Base-by-base conservation (phyloP, 306 rosid genomes). In the Mimosa pudica region DNA sequence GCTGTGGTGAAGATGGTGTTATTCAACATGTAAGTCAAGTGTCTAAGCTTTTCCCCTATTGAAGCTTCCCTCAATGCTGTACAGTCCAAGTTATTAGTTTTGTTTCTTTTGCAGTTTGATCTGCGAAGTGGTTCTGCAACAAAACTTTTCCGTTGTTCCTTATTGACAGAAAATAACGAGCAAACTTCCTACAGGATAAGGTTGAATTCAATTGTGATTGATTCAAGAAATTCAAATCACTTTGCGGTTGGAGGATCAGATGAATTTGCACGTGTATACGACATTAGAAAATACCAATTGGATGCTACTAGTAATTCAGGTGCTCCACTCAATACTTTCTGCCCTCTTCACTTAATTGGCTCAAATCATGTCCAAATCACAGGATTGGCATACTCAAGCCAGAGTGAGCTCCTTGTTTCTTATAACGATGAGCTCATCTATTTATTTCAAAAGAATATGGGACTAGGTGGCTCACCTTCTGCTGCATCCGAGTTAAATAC, bases 1-100 rank as follows among this genome's bases (percentile, higher is more conserved):
- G 94, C 74, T 85, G 88, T 35, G 90, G 92, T 33, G 90, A 83
- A 88, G 94, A 90, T 73, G 92, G 94, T 75, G 75, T 77, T 77
- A 24, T 86, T 61, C 94, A 85, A 78, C 92, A 88, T 85, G 94
- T 90, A 81, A 84, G 92, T 83, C 55, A 55, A 81, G 60, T 65
- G 45, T 79, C 74, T 83, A 77, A 51, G 41, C 83, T 14, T 61
- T 66, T 60, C 81, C 54, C 78, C 45, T 67, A 54, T 69, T 82
- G 81, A 83, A 42, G 76, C 76, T 76, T 60, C 75, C 79, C 45
- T 87, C 82, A 64, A 81, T 73, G 70, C 79, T 67, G 67, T 84
- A 48, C 58, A 57, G 76, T 7, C 66, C 79, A 58, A 79, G 78
- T 84, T 49, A 76, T 79, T 73, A 67, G 76, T 81, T 83, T 70